Evolutionary conservation across 78 protist species (phyloP).

Genomic region (Goniomonas avonlea): DNA sequence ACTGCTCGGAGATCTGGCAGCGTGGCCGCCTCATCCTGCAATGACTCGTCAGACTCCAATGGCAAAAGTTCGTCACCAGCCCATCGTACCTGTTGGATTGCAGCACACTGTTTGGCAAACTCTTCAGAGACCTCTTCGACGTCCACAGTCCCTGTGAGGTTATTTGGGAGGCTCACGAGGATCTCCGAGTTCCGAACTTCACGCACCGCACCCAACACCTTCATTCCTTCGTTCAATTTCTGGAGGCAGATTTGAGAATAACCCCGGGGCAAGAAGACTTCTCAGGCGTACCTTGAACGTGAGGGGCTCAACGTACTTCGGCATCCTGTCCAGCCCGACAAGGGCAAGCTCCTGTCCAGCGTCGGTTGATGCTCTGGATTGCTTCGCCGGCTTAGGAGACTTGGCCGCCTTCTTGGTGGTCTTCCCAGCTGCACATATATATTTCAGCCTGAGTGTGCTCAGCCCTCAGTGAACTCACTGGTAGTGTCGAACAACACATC

Average conservation of each 20-base stretch:
- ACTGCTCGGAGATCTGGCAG: not conserved
- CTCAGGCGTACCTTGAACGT: not conserved
- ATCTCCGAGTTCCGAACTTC: slow-evolving; percentile 13
- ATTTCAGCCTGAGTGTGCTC: too few species aligned
- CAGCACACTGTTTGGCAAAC: too few species aligned
- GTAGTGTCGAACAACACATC: too few species aligned
- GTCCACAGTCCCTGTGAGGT: slow-evolving; percentile 10
- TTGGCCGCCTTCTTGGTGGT: too few species aligned
- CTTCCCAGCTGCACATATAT: too few species aligned
- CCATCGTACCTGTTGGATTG: too few species aligned
- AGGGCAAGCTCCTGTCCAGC: too few species aligned
- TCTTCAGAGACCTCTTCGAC: not conserved
- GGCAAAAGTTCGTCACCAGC: too few species aligned
- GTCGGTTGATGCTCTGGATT: too few species aligned
- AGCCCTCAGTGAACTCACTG: too few species aligned
- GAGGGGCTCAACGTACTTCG: not conserved
- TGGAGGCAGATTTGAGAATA: not conserved
- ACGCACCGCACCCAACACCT: slow-evolving; percentile 8
- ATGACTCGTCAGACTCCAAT: not conserved
- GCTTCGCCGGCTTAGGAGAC: too few species aligned
- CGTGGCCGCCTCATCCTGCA: not conserved
- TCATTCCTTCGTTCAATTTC: slow-evolving; percentile 10
- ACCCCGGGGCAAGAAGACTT: not conserved
- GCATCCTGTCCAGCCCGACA: too few species aligned
- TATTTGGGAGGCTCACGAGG: slow-evolving; percentile 9